Evolutionary conservation across 2,329 filamentous ascomycete species (phyloP).

Genomic region (Ophiostoma sp.): DNA sequence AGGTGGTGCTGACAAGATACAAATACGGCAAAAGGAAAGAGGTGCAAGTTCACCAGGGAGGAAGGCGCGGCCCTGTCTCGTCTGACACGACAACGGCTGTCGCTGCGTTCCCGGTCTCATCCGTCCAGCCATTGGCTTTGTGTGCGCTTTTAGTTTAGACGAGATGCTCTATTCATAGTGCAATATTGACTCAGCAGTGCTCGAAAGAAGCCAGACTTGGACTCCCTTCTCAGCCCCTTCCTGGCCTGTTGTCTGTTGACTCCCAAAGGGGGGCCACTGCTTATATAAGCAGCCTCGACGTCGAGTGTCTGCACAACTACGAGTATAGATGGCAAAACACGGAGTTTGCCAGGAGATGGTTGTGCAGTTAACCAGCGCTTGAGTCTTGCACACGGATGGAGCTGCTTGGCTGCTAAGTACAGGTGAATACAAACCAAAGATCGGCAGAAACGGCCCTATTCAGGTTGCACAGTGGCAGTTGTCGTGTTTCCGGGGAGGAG

Average conservation of each 20-base stretch:
- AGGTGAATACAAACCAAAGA: neutral
- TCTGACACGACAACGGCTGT: constrained; percentile 10
- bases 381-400: too few relatives aligned
- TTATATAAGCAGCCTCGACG: too few relatives aligned
- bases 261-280: too few relatives aligned
- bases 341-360: neutral
- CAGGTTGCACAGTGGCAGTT: neutral
- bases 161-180: too few relatives aligned
- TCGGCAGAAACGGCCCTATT: neutral
- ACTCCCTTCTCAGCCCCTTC: too few relatives aligned
- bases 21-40: neutral
- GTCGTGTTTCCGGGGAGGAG: neutral
- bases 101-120: neutral
- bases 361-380: neutral
- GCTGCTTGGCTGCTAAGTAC: too few relatives aligned
- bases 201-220: too few relatives aligned
- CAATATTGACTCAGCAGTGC: too few relatives aligned
- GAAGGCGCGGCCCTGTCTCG: neutral
- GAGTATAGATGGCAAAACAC: too few relatives aligned
- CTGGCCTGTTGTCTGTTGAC: too few relatives aligned
- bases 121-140: neutral
- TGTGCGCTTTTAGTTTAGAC: neutral
- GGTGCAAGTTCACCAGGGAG: neutral
- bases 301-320: too few relatives aligned
- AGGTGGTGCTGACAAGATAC: neutral